Evolutionary conservation across 768 basidiomycete species (phyloP).

Genomic region (Mycena galopus): DNA sequence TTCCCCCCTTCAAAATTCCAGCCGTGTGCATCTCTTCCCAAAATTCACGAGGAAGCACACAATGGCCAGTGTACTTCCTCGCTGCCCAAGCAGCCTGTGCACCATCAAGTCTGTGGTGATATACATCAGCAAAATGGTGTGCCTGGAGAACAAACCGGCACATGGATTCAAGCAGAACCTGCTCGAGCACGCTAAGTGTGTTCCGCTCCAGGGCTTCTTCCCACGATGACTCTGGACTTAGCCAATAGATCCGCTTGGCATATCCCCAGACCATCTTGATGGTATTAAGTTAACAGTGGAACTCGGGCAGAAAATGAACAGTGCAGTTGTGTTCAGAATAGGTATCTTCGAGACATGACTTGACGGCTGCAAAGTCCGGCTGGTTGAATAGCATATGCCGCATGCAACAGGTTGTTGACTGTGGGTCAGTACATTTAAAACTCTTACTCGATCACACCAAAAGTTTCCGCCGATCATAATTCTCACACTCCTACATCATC

Average conservation of each 20-base stretch:
- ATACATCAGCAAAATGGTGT: conserved; percentile 13
- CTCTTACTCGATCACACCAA: no score
- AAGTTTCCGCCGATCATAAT: no score
- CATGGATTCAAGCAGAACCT: conserved; percentile 17
- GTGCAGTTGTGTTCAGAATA: conserved; percentile 33
- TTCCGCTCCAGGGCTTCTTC: conserved; percentile 44
- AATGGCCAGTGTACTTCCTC: not conserved
- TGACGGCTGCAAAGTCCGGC: conserved; percentile 37
- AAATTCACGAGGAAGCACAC: not conserved
- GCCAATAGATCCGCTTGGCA: conserved; percentile 35
- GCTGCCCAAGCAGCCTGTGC: not conserved
- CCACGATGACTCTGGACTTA: no score
- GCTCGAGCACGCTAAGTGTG: conserved; percentile 8
- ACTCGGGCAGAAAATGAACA: conserved; percentile 31
- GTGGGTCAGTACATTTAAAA: no score
- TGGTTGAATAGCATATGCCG: no score
- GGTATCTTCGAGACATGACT: conserved; percentile 38
- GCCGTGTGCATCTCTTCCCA: not conserved
- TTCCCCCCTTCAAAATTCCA: not conserved
- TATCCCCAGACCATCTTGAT: conserved; percentile 46
- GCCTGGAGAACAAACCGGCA: conserved; percentile 6
- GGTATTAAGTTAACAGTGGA: conserved; percentile 45
- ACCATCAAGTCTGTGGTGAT: conserved; percentile 15
- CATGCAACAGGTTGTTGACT: no score
- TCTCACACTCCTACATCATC: no score